A percentile compares a stretch with the other conserved stretches of the same genome.
phyloP scores from a whole-genome alignment of 257 asterid species.

The Nicotiana attenuata region DNA sequence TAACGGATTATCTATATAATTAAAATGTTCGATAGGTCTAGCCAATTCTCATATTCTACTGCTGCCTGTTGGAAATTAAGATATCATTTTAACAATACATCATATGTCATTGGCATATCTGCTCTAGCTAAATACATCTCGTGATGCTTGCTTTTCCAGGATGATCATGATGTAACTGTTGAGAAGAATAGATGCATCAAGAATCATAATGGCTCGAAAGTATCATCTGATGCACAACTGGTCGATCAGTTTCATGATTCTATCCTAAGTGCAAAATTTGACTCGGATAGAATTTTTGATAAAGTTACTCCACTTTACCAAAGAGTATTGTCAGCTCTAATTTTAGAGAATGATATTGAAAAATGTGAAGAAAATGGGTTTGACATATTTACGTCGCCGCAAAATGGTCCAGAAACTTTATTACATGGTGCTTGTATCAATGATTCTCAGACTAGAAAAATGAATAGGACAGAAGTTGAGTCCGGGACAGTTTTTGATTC shows the following conservation, averaged over 20 bases:
- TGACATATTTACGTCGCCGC: constrained; percentile 29
- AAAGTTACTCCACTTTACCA: constrained; percentile 69
- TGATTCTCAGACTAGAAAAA: constrained; percentile 40
- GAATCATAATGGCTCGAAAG: constrained; percentile 32
- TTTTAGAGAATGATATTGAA: constrained; percentile 72
- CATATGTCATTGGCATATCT: constrained; percentile 5
- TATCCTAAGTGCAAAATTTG: constrained; percentile 35
- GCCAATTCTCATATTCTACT: background rate
- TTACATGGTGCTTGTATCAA: constrained; percentile 34
- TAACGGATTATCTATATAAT: background rate
- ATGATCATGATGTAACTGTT: constrained; percentile 36
- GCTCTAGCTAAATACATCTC: constrained; percentile 15
- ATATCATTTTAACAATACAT: background rate
- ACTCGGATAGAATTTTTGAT: constrained; percentile 36
- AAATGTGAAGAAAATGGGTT: constrained; percentile 69
- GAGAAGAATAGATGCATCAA: constrained; percentile 36
- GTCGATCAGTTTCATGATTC: constrained; percentile 47
- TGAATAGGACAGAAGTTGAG: constrained; percentile 39
- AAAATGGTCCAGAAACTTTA: constrained; percentile 29
- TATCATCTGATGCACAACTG: constrained; percentile 31
- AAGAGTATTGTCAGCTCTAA: constrained; percentile 86
- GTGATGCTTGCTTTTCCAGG: constrained; percentile 39
- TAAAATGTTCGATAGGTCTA: background rate
- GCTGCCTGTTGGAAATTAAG: background rate
- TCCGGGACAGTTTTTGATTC: constrained; percentile 45